phyloP scores from a whole-genome alignment of 1,284 basidiomycete species.

The Ceratobasidium sp. region DNA sequence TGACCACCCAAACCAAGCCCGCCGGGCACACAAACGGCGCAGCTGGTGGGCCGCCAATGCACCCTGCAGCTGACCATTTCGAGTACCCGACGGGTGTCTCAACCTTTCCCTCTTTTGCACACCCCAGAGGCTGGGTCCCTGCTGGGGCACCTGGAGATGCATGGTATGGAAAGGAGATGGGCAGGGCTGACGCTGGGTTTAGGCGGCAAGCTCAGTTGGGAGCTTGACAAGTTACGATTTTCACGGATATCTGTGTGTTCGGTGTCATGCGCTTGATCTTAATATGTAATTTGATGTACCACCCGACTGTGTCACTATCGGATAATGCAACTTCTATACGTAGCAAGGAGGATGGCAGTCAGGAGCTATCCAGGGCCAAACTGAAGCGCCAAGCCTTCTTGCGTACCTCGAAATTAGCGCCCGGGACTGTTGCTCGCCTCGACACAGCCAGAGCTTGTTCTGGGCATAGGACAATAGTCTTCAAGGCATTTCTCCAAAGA shows the following conservation, averaged over 20 bases:
- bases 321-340: not conserved
- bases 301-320: not conserved
- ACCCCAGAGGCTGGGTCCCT: slow-evolving; percentile 10
- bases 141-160: slow-evolving; percentile 35
- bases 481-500: not conserved
- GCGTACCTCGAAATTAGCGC: slow-evolving; percentile 8
- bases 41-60: not conserved
- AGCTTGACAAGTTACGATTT: not conserved
- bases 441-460: slow-evolving; percentile 7
- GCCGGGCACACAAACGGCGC: not conserved
- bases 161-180: slow-evolving; percentile 15
- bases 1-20: not conserved
- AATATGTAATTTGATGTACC: too few species aligned
- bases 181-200: slow-evolving; percentile 13
- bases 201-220: slow-evolving; percentile 11
- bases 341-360: not conserved
- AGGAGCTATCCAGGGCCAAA: not conserved
- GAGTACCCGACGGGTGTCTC: not conserved
- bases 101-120: slow-evolving; percentile 31
- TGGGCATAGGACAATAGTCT: not conserved
- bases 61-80: slow-evolving; percentile 6
- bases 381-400: slow-evolving; percentile 11
- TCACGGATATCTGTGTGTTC: not conserved
- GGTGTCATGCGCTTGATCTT: not conserved
- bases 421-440: slow-evolving; percentile 10